Base-by-base conservation (phyloP, 169 alveolate genomes). In the Eimeria falciformis region DNA sequence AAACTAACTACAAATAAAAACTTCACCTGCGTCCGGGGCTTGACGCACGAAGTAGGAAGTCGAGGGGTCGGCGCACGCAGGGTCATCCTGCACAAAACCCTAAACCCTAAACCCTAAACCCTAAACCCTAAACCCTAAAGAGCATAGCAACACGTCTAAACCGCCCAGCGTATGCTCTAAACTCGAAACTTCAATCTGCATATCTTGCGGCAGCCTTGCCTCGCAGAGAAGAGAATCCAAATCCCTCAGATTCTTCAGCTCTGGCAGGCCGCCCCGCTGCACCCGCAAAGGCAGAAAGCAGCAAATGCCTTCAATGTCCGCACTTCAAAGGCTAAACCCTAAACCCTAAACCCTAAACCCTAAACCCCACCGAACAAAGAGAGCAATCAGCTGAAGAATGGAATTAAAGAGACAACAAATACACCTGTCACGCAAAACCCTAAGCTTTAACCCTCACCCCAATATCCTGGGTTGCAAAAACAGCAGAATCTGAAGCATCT, bases 21-120 rank as follows among this genome's bases (percentile, higher is more conserved):
- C 55, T 6, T 18, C 46, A 69, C 93, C 90, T 6, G 90, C 83
- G 29, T 90, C 93, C 27, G 93, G 90, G 5, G 81, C 89, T 4
- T 40, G 47, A 29, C 93, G 89, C 11, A 90, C 84, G 17, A 90
- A 75, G 50, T 56, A 75, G 43, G 91, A 45, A 23, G 93, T 69
- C 11, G 75, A 62, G 17, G 93, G 23, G 7, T 90, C 90, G 46
- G 90, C 90, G 18, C 90, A 73, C 46, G 90, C 93, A 4, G 90
- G 93, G 33, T 90, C 93, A 17, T 79, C 90, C 69, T 90, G 90
- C 90, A 50, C 5, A 75, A 23, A 12, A n/a, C 47, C 81, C 21
- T 9, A 29, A 69, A 27, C 81, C 81, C 81, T 3, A 69, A 69
- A 69, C 81, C 81, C 81, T 69, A 69, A 69, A 69, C 81, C 81